Base-by-base conservation (phyloP, 106 monocot species). In the Cymbidium sinense region DNA sequence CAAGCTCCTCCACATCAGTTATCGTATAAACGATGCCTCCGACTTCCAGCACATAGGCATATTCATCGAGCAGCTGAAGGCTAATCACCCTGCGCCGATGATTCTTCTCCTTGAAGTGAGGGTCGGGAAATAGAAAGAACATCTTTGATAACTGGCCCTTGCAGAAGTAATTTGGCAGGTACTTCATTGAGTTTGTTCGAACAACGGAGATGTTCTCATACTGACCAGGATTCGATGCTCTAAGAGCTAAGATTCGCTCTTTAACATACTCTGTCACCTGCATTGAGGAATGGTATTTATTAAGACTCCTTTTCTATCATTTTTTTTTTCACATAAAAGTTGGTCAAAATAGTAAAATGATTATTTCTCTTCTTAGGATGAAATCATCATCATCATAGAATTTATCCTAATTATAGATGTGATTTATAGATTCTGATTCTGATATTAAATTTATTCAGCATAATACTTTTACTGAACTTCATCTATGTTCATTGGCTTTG, bases 61-160 rank as follows among this genome's bases (percentile, higher is more conserved):
- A 94, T 80, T 99, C 98, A 54, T 99, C 98, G 2, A 99, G 92
- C 64, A 99, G 78, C 52, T 92, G 98, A 50, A 69, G 27, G 78
- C 98, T 99, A 51, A 99, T 91, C 10, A 99, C 94, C 41, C 98
- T 65, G 10, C 94, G 82, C 50, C 98, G 77, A 65, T 92, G 98
- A 82, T 98, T 98, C 84, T 98, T 98, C 88, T 99, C 98, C 77
- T 99, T 99, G 81, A 99, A 99, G 21, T 99, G 98, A 11, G 98
- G 98, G 76, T 99, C 98, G 1, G 98, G 98, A 34, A 99, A 99
- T 13, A 99, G 83, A 77, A 99, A 99, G 84, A 99, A 94, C 92
- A 94, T 99, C 81, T 99, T 99, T 0, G 79, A 82, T 7, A 99
- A 91, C 85, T 99, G 98, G 15, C 75, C 87, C 79, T 99, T 99